A percentile compares a stretch with the other conserved stretches of the same genome.
phyloP scores from a whole-genome alignment of 345 rosid genomes.

The Arabidopsis arenosa region DNA sequence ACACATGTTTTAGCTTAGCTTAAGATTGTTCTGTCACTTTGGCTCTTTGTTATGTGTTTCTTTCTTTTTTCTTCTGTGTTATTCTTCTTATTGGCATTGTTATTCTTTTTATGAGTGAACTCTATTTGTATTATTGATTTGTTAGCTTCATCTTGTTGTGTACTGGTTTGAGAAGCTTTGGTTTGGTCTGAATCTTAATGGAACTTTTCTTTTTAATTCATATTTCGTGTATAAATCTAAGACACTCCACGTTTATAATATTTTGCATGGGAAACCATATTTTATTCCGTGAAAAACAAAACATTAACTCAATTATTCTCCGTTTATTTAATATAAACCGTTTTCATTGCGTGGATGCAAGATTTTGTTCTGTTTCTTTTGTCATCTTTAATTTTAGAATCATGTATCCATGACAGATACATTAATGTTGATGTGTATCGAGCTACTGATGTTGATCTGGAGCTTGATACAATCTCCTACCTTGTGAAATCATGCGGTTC shows the following conservation, averaged over 20 bases:
- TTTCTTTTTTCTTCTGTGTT: too few species aligned
- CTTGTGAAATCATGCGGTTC: not conserved
- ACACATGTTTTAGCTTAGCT: too few species aligned
- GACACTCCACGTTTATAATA: conserved; percentile 34
- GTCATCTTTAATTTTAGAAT: not conserved
- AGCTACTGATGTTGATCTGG: not conserved
- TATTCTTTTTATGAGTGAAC: too few species aligned
- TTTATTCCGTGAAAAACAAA: not conserved
- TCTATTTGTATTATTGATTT: too few species aligned
- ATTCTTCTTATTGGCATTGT: too few species aligned
- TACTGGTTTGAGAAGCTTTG: too few species aligned
- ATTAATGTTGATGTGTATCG: not conserved
- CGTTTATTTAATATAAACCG: not conserved
- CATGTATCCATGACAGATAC: not conserved
- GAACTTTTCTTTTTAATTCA: too few species aligned
- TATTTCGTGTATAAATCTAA: conserved; percentile 22
- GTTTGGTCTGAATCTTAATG: too few species aligned
- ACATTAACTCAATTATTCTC: not conserved
- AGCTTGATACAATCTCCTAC: not conserved
- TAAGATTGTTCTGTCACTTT: too few species aligned
- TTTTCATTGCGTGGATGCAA: conserved; percentile 10
- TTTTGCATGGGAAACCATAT: conserved; percentile 30
- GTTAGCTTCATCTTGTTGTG: too few species aligned
- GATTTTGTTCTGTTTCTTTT: not conserved
- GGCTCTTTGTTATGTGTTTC: too few species aligned